Evolutionary conservation across 2,329 filamentous ascomycete species (phyloP).

Genomic region (Claviceps sp.): DNA sequence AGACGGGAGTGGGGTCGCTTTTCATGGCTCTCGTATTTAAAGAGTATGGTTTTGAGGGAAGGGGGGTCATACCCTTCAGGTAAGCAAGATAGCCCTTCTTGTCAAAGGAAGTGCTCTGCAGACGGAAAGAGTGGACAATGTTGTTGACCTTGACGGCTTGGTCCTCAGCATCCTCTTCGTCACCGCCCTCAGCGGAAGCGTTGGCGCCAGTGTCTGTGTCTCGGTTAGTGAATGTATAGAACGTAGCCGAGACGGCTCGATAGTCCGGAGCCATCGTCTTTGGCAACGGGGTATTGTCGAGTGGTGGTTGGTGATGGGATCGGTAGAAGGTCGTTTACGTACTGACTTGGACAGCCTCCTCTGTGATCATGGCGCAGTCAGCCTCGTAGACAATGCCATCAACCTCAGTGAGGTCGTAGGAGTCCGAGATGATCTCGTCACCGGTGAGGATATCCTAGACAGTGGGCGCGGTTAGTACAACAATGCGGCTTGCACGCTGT

Average conservation of each 20-base stretch:
- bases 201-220: slow-evolving; percentile 76
- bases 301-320: neutral
- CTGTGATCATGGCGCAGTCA: slow-evolving; percentile 80
- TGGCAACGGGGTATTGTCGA: neutral
- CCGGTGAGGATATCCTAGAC: slow-evolving; percentile 71
- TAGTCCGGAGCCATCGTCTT: neutral
- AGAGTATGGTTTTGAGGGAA: too few species aligned
- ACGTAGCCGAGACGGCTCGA: neutral
- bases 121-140: slow-evolving; percentile 83
- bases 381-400: slow-evolving; percentile 77
- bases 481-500: neutral
- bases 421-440: slow-evolving; percentile 96
- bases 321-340: slow-evolving; percentile 22
- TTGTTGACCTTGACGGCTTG: slow-evolving; percentile 68
- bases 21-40: too few species aligned
- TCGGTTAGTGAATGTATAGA: neutral
- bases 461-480: slow-evolving; percentile 15
- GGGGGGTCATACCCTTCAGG: slow-evolving; percentile 58
- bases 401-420: slow-evolving; percentile 69
- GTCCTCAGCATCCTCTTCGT: slow-evolving; percentile 69
- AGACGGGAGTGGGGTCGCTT: too few species aligned
- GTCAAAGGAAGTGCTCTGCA: slow-evolving; percentile 65
- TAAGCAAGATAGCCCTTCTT: slow-evolving; percentile 77
- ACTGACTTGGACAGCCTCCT: slow-evolving; percentile 64
- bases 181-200: slow-evolving; percentile 85